phyloP scores from a whole-genome alignment of 2,329 filamentous ascomycete species.

The Aureobasidium sp. region DNA sequence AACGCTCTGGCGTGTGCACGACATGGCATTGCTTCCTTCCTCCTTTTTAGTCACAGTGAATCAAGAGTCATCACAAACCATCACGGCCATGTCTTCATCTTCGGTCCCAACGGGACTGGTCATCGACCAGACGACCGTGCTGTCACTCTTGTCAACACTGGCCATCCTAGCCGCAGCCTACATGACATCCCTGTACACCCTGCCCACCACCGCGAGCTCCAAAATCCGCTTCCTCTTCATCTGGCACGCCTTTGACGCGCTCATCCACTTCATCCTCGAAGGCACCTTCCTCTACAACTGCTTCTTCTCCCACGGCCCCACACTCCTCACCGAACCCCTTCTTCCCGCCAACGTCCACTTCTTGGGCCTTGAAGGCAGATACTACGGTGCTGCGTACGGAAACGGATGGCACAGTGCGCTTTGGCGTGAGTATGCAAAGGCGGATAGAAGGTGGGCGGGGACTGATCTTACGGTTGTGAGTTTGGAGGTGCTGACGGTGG shows the following conservation, averaged over 20 bases:
- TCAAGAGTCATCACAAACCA: not conserved
- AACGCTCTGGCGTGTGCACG: not conserved
- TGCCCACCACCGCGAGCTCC: slow-evolving; percentile 45
- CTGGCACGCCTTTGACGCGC: slow-evolving; percentile 89
- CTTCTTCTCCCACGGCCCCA: slow-evolving; percentile 55
- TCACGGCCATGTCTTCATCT: not conserved
- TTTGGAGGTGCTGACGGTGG: slow-evolving; percentile 53
- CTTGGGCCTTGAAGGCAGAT: slow-evolving; percentile 42
- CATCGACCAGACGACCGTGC: slow-evolving; percentile 42
- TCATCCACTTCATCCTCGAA: slow-evolving; percentile 87
- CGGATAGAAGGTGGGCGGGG: slow-evolving; percentile 52
- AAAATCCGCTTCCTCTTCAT: slow-evolving; percentile 72
- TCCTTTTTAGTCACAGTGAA: not conserved
- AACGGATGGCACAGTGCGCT: slow-evolving; percentile 42
- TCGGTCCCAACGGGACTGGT: not conserved
- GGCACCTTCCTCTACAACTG: slow-evolving; percentile 88
- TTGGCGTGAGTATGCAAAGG: slow-evolving; percentile 60
- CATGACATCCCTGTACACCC: slow-evolving; percentile 37
- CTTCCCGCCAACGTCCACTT: slow-evolving; percentile 44
- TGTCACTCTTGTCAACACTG: slow-evolving; percentile 47
- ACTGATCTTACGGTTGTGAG: slow-evolving; percentile 51
- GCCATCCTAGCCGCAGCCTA: slow-evolving; percentile 47
- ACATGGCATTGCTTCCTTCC: not conserved
- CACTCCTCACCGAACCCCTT: slow-evolving; percentile 27
- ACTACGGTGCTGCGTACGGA: slow-evolving; percentile 53